Evolutionary conservation across 2,329 filamentous ascomycete species (phyloP).

Genomic region (Tolypocladium capitatum): DNA sequence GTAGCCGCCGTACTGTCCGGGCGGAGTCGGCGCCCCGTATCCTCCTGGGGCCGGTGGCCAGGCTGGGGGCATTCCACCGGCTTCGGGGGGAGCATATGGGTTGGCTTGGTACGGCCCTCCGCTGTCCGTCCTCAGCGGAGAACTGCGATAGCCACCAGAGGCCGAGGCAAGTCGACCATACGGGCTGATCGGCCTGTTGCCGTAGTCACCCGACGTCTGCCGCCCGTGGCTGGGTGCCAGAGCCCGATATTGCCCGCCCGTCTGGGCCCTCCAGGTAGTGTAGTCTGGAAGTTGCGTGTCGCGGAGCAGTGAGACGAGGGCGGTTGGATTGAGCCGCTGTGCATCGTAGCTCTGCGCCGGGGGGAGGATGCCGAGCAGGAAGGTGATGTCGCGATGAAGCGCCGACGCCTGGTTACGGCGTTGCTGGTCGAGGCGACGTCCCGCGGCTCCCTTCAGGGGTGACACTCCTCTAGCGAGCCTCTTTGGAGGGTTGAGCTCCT

Average conservation of each 20-base stretch:
- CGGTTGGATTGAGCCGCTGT: slow-evolving; percentile 54
- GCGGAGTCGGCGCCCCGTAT: slow-evolving; percentile 16
- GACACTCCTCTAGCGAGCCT: slow-evolving; percentile 85
- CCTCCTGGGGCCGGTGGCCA: slow-evolving; percentile 17
- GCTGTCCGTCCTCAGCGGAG: slow-evolving; percentile 35
- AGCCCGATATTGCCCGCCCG: slow-evolving; percentile 21
- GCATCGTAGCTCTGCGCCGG: slow-evolving; percentile 58
- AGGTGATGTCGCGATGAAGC: slow-evolving; percentile 57
- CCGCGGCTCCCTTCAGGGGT: slow-evolving; percentile 81
- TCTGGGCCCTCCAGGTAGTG: slow-evolving; percentile 36
- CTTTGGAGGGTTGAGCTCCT: slow-evolving; percentile 61
- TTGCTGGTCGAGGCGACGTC: slow-evolving; percentile 71
- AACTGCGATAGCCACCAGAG: slow-evolving; percentile 35
- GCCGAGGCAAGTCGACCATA: slow-evolving; percentile 29
- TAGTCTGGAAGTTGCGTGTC: slow-evolving; percentile 53
- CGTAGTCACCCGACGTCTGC: slow-evolving; percentile 30
- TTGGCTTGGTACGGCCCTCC: slow-evolving; percentile 13
- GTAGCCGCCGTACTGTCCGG: slow-evolving; percentile 23
- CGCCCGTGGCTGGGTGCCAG: slow-evolving; percentile 23
- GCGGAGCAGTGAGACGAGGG: slow-evolving; percentile 60
- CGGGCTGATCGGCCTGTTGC: slow-evolving; percentile 32
- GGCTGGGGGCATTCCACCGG: slow-evolving; percentile 8
- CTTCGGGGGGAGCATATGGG: slow-evolving; percentile 17
- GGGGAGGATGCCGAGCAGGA: slow-evolving; percentile 61
- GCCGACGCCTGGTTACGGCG: slow-evolving; percentile 50